Evolutionary conservation across 2,329 filamentous ascomycete species (phyloP).

Genomic region (Phaeosphaeria sp.): DNA sequence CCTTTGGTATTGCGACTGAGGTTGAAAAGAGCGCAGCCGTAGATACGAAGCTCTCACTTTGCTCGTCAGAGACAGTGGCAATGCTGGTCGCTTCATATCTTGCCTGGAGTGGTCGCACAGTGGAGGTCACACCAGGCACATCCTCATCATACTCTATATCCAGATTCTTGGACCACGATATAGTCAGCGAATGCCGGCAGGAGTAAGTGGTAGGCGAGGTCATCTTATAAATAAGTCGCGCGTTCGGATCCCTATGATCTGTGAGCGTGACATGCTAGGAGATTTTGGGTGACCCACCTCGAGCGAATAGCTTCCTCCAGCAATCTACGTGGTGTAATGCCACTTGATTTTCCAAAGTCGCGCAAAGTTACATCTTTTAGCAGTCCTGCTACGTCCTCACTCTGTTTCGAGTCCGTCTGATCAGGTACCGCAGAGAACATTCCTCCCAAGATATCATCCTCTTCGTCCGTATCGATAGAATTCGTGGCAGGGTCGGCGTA

Average conservation of each 20-base stretch:
- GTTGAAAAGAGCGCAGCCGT: slow-evolving; percentile 82
- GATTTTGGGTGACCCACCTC: slow-evolving; percentile 57
- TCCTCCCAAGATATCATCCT: slow-evolving; percentile 62
- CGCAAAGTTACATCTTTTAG: slow-evolving; percentile 68
- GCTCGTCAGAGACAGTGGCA: slow-evolving; percentile 75
- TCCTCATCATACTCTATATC: slow-evolving; percentile 54
- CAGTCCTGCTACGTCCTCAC: slow-evolving; percentile 12
- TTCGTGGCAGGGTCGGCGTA: neutral
- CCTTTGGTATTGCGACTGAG: slow-evolving; percentile 77
- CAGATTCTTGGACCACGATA: slow-evolving; percentile 81
- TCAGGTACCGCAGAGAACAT: slow-evolving; percentile 61
- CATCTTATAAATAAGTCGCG: slow-evolving; percentile 70
- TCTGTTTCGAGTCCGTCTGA: slow-evolving; percentile 48
- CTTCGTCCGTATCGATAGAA: slow-evolving; percentile 54
- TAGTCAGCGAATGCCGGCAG: slow-evolving; percentile 74
- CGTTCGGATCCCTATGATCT: slow-evolving; percentile 68
- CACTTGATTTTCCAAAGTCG: slow-evolving; percentile 84
- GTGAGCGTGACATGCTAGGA: slow-evolving; percentile 1
- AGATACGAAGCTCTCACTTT: slow-evolving; percentile 87
- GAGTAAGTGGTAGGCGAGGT: slow-evolving; percentile 78
- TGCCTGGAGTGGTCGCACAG: slow-evolving; percentile 55
- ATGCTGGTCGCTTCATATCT: slow-evolving; percentile 76
- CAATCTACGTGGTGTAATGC: slow-evolving; percentile 75
- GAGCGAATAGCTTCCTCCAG: slow-evolving; percentile 89
- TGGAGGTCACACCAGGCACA: slow-evolving; percentile 51